These are phyloP conservation scores for Fusarium sp. DNA, from an alignment of 2,329 filamentous ascomycete species.

Conservation along the genomic window DNA sequence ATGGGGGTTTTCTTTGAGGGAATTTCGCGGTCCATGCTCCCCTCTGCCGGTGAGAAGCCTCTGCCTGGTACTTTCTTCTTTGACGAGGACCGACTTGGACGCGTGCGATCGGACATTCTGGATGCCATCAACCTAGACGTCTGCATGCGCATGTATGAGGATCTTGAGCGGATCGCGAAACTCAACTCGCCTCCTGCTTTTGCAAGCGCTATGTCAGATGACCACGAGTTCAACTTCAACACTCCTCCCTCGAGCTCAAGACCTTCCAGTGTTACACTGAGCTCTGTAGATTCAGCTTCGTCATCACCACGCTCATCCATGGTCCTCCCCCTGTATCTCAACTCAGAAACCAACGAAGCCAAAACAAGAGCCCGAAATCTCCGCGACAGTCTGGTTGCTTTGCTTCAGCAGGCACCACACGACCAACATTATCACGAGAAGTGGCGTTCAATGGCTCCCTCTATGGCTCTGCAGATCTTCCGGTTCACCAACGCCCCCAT, in stretches of 20 bases:
- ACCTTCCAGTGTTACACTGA: constrained; percentile 63
- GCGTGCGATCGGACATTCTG: constrained; percentile 68
- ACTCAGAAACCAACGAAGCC: constrained; percentile 52
- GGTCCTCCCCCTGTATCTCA: constrained; percentile 52
- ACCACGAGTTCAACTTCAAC: constrained; percentile 60
- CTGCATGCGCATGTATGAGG: constrained; percentile 69
- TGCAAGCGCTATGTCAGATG: constrained; percentile 35
- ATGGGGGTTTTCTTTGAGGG: constrained; percentile 70
- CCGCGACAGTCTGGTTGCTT: constrained; percentile 63
- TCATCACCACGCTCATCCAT: constrained; percentile 63
- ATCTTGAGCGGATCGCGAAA: constrained; percentile 58
- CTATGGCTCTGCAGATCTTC: constrained; percentile 67
- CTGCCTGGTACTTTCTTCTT: constrained; percentile 71
- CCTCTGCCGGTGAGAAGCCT: constrained; percentile 57
- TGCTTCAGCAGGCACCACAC: constrained; percentile 62
- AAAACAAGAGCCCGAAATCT: constrained; percentile 58
- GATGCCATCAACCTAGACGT: constrained; percentile 72
- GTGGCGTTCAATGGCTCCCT: constrained; percentile 63
- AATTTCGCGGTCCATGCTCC: constrained; percentile 63
- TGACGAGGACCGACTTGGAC: constrained; percentile 70
- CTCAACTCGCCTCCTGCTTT: constrained; percentile 43
- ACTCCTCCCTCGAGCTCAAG: constrained; percentile 53
- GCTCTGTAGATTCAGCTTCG: constrained; percentile 57
- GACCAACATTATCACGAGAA: constrained; percentile 55
- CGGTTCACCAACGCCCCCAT: constrained; percentile 63